A percentile compares a stretch with the other conserved stretches of the same genome.
Evolutionary conservation across 228 moss, liverwort and hornwort genomes (phyloP).

Genomic region (Sphagnum magellanicum): DNA sequence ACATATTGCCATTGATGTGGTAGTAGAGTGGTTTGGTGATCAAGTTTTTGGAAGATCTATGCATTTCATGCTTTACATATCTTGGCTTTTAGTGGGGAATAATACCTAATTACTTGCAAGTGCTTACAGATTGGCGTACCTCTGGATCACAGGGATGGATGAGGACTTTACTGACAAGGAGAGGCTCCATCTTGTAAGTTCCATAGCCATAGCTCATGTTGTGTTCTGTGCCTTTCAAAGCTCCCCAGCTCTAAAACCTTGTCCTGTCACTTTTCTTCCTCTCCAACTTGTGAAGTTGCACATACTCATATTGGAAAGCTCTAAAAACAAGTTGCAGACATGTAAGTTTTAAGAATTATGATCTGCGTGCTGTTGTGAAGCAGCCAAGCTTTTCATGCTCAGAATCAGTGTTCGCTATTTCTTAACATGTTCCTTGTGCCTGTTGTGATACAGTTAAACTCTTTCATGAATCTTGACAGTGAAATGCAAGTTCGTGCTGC

Average conservation of each 20-base stretch:
- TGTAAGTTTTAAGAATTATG: background rate
- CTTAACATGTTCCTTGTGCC: background rate
- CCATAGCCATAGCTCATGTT: constrained; percentile 9
- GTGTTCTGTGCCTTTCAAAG: background rate
- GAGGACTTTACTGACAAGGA: constrained; percentile 71
- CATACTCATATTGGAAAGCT: too few relatives aligned
- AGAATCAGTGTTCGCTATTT: too few relatives aligned
- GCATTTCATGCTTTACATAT: too few relatives aligned
- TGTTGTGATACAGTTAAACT: constrained; percentile 63
- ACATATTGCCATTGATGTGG: too few relatives aligned
- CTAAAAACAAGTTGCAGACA: too few relatives aligned
- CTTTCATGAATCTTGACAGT: constrained; percentile 84
- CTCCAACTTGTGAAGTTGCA: too few relatives aligned
- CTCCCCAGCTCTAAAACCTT: too few relatives aligned
- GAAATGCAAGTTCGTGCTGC: constrained; percentile 92
- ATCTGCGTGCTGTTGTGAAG: background rate
- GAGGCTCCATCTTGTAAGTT: constrained; percentile 72
- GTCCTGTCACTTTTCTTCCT: too few relatives aligned
- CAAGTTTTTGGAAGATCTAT: too few relatives aligned
- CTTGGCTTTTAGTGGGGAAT: too few relatives aligned
- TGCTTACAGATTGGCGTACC: constrained; percentile 58
- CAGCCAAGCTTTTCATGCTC: background rate
- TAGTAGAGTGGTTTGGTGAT: too few relatives aligned
- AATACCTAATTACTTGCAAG: background rate
- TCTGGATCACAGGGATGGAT: constrained; percentile 77